Evolutionary conservation across 1,284 basidiomycete genomes (phyloP), one percentile per base, ranked within the genome.

Genomic region (Vanrija sp.): DNA sequence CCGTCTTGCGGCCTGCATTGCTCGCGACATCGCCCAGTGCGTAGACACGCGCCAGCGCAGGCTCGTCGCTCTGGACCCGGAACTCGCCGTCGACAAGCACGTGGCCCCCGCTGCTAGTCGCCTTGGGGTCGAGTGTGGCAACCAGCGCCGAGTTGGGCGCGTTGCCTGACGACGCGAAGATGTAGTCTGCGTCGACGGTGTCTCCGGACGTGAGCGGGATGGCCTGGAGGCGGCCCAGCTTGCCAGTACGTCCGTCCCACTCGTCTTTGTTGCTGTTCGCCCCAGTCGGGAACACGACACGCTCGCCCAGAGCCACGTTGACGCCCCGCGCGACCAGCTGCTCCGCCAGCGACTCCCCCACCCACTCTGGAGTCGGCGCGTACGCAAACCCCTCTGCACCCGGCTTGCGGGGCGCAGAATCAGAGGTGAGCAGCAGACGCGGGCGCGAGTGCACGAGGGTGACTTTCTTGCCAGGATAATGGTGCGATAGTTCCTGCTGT

Each of bases 91-190:
- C 75, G 18, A 34, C 34, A 12, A 42, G 7, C 59, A 79, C 66
- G 26, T 39, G 72, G 60, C 25, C 55, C 54, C 0, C 56, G 34
- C 28, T 68, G 9, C 16, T 48, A 15, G 75, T 16, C 16, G 75
- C 69, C 6, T 49, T 15, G 0, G 67, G 47, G 55, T 79, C 70
- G 42, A 61, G 62, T 1, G 58, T 43, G 8, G 59, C 43, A 12
- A 79, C 62, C 43, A 80, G 57, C 1, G 43, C 38, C 0, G 74
- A 67, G 53, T 77, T 75, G 14, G 78, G 71, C 29, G 57, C 63
- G 57, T 74, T 77, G 6, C 80, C 80, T 6, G 67, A 65, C 2
- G 72, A 69, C 45, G 77, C 39, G 40, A 79, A 71, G 28, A 80
- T 64, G 54, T 68, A 79, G 61, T 80, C 78, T 49, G 77, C 73